These are phyloP conservation scores for Astrothelium macrocarpum DNA, from an alignment of 495 filamentous ascomycete genomes.

Conservation along the genomic window DNA sequence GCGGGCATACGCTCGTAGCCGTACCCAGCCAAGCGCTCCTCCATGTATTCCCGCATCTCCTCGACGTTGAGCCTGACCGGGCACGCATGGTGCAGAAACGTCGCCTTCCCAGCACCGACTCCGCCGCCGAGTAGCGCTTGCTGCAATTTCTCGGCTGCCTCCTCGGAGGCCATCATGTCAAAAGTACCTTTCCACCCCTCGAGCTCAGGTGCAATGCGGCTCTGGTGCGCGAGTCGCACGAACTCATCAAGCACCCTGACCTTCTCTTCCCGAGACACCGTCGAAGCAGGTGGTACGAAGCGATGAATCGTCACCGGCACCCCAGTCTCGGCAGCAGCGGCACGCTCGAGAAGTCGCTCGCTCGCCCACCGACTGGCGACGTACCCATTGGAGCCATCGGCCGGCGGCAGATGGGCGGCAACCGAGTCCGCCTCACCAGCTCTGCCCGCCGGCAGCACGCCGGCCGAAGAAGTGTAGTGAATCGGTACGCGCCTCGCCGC, in stretches of 20 bases:
- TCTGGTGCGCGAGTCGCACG: neutral
- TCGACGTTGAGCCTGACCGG: neutral
- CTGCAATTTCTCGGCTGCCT: neutral
- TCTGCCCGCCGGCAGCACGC: neutral
- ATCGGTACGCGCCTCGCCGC: slow-evolving; percentile 9
- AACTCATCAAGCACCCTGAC: too few relatives aligned
- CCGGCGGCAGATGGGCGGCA: neutral
- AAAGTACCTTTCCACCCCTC: neutral
- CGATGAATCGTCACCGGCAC: neutral
- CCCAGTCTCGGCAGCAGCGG: neutral
- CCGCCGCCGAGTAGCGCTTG: neutral
- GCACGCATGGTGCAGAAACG: neutral
- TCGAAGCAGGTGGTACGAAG: neutral
- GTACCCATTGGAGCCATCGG: slow-evolving; percentile 12
- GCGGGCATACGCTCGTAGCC: neutral
- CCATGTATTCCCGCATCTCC: neutral
- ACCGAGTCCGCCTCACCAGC: neutral
- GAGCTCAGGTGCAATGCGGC: neutral
- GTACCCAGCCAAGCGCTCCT: neutral
- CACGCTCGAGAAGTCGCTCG: slow-evolving; percentile 1
- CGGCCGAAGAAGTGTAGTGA: slow-evolving; percentile 16
- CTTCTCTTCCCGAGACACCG: neutral
- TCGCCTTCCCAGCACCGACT: neutral
- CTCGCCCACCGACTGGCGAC: slow-evolving; percentile 12
- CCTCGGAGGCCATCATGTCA: neutral